Evolutionary conservation across 2,329 filamentous ascomycete species (phyloP).

Genomic region (Periconia digitata): DNA sequence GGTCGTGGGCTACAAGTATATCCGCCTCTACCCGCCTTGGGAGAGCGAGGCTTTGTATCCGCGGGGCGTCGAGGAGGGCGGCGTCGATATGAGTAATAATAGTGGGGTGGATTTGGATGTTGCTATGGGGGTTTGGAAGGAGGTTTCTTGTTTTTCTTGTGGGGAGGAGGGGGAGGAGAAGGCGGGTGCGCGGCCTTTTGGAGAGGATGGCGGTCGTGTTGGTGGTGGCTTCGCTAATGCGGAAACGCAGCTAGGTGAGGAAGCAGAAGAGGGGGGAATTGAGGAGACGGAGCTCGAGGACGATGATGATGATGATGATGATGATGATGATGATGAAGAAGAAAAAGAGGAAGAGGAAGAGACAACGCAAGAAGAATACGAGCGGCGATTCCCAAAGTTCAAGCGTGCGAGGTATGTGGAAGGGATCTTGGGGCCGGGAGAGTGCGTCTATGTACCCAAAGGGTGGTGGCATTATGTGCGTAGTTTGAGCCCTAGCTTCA

Average conservation of each 20-base stretch:
- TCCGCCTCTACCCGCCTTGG: conserved; percentile 81
- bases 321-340: no score
- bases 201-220: no score
- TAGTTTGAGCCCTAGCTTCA: conserved; percentile 83
- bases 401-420: conserved; percentile 68
- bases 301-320: no score
- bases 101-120: conserved; percentile 73
- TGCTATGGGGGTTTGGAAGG: conserved; percentile 58
- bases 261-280: conserved; percentile 3
- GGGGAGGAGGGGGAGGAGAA: background rate
- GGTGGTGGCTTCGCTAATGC: no score
- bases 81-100: conserved; percentile 92
- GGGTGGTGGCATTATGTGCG: conserved; percentile 99
- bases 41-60: conserved; percentile 61
- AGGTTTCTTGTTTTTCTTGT: conserved; percentile 24
- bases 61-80: conserved; percentile 60
- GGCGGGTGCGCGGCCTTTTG: no score
- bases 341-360: conserved; percentile 36
- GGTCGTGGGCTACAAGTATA: conserved; percentile 86
- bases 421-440: conserved; percentile 75
- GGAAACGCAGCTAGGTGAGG: no score
- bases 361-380: conserved; percentile 31
- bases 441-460: conserved; percentile 84
- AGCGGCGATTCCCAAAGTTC: conserved; percentile 56
- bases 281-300: background rate